Conservation (phyloP, 768 basidiomycete species). For the Tephrocybe sp. region DNA sequence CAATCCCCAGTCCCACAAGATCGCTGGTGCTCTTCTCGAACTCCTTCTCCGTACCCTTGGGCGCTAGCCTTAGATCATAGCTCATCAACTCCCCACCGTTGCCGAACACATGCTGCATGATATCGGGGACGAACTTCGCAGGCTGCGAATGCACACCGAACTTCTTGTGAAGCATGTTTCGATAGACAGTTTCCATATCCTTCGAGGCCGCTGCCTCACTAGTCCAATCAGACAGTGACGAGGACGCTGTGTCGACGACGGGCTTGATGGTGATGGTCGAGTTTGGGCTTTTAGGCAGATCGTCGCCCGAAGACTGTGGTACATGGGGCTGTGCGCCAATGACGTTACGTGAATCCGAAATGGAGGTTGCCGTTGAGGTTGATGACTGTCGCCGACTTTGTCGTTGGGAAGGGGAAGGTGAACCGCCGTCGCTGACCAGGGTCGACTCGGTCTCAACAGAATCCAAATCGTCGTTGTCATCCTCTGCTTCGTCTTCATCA, state of each 20-base stretch:
- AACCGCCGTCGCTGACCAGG: constrained; percentile 18
- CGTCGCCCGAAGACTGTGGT: not conserved
- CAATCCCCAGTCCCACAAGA: not conserved
- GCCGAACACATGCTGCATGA: constrained; percentile 53
- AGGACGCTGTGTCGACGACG: constrained; percentile 6
- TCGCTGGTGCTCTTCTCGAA: not conserved
- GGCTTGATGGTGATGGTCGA: constrained; percentile 7
- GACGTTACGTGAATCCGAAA: not conserved
- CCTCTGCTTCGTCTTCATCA: constrained; percentile 23
- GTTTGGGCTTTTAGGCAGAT: constrained; percentile 9
- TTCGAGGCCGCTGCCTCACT: constrained; percentile 36
- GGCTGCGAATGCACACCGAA: constrained; percentile 55
- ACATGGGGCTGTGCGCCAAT: not conserved
- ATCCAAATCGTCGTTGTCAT: constrained; percentile 31
- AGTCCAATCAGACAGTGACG: constrained; percentile 37
- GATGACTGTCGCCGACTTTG: constrained; percentile 15
- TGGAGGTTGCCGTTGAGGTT: not conserved
- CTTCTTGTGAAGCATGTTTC: constrained; percentile 54
- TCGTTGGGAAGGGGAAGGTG: constrained; percentile 5
- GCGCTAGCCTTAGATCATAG: constrained; percentile 60
- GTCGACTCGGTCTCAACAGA: constrained; percentile 22
- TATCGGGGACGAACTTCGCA: constrained; percentile 44
- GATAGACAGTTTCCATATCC: constrained; percentile 58
- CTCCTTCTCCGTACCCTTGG: constrained; percentile 22
- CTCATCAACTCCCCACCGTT: constrained; percentile 43